Evolutionary conservation across 2,329 filamentous ascomycete genomes (phyloP).

Genomic region (Exophiala bonariae): DNA sequence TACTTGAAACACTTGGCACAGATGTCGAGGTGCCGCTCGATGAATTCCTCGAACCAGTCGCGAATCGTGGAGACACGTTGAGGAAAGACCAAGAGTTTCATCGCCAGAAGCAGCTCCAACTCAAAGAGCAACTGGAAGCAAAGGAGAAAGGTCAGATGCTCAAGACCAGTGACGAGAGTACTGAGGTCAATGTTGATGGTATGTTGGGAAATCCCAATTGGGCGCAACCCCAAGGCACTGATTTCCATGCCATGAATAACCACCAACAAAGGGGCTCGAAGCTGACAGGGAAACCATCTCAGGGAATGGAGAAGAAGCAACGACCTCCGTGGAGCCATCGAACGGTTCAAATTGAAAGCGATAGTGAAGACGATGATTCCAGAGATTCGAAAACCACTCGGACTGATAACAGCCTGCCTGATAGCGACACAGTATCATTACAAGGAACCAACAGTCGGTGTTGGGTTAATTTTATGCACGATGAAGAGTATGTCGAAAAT

Average conservation of each 20-base stretch:
- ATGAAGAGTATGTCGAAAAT: not conserved
- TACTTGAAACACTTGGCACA: conserved; percentile 38
- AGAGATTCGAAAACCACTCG: too few relatives aligned
- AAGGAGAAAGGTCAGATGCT: conserved; percentile 20
- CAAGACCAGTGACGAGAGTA: conserved; percentile 7
- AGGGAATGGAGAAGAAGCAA: conserved; percentile 17
- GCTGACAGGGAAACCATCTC: conserved; percentile 17
- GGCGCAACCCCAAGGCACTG: conserved; percentile 3
- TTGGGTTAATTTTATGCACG: not conserved
- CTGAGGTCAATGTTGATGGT: conserved; percentile 20
- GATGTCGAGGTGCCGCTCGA: conserved; percentile 31
- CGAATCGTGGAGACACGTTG: conserved; percentile 25
- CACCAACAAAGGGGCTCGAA: conserved; percentile 9
- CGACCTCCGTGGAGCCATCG: conserved; percentile 13
- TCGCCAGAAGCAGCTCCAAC: conserved; percentile 20
- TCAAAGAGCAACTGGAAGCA: conserved; percentile 23
- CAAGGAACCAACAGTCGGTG: not conserved
- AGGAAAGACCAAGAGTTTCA: conserved; percentile 26
- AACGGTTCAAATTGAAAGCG: conserved; percentile 18
- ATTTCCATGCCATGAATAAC: conserved; percentile 1
- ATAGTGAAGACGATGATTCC: conserved; percentile 17
- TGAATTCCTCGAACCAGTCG: conserved; percentile 30
- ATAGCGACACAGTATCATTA: not conserved
- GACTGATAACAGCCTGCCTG: not conserved
- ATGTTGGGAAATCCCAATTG: conserved; percentile 21